Evolutionary conservation across 1,139 yeast species (phyloP), one percentile per base, ranked within the genome.

Genomic region (Lodderomyces elongisporus): DNA sequence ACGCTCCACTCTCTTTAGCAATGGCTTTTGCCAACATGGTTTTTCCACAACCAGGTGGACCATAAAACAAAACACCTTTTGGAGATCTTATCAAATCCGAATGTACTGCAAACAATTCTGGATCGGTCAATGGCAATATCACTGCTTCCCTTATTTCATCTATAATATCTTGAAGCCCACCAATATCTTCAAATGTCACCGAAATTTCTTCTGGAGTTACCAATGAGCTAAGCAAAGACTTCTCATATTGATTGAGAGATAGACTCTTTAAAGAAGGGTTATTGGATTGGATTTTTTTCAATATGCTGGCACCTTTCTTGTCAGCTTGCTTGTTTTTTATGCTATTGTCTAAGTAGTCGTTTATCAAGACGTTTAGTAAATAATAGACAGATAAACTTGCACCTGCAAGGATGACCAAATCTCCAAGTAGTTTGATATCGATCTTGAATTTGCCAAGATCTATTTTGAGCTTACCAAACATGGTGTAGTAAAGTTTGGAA

Each of bases 1-100:
- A 87, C 0, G 98, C 97, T 0, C 89, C 89, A 47, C 94, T 81
- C 55, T 89, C 96, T 37, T 79, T 77, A 1, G 97, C 97, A 31
- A 91, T 72, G 0, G 97, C 97, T 56, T 89, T 89, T 14, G 97
- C 97, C 48, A 91, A 68, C 96, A 91, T 85, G 8, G 97, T 91
- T 58, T 91, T 91, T 38, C 97, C 97, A 58, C 97, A 91, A 0
- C 98, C 97, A 0, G 98, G 97, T 2, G 98, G 97, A 0, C 98
- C 98, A 52, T 87, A 81, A 36, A 91, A 70, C 29, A 91, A 62
- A 2, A 91, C 96, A 17, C 98, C 98, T 51, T 87, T 89, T 2
- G 98, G 98, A 1, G 96, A 91, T 49, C 83, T 87, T 23, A 83
- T 66, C 36, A 91, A 64, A 24, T 76, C 57, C 40, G 82, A 77